Conservation (phyloP, 495 filamentous ascomycete species). For the Neurospora tetraspora region DNA sequence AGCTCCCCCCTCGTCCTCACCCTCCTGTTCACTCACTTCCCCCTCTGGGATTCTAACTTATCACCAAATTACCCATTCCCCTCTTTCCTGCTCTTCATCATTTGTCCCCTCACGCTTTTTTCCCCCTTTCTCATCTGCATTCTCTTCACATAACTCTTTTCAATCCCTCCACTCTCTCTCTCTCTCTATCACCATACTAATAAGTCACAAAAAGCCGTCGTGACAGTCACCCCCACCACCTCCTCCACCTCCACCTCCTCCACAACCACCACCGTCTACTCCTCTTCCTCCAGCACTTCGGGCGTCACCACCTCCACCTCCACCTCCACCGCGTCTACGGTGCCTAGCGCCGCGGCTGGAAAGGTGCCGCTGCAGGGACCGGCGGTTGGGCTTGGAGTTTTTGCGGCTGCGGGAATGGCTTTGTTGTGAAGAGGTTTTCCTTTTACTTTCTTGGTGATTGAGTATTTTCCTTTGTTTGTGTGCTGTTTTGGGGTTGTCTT, state of each 20-base stretch:
- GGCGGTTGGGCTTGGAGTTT: background rate
- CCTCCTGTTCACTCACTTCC: background rate
- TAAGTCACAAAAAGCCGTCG: background rate
- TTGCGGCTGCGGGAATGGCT: background rate
- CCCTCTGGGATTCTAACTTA: background rate
- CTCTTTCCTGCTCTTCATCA: background rate
- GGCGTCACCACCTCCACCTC: background rate
- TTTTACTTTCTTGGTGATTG: background rate
- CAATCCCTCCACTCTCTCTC: background rate
- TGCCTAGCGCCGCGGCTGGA: background rate
- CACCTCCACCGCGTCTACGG: background rate
- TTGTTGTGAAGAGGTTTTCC: background rate
- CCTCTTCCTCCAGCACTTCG: background rate
- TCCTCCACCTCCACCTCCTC: background rate
- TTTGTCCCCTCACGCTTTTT: background rate
- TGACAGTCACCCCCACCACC: background rate
- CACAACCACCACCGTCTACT: background rate
- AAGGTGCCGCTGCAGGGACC: background rate
- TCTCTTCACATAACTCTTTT: background rate
- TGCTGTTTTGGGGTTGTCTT: background rate
- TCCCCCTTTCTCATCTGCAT: background rate
- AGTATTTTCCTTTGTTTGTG: background rate
- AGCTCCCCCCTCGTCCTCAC: background rate
- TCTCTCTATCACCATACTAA: background rate
- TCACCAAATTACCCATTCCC: no score